Evolutionary conservation across 1,139 yeast species (phyloP).

Genomic region (Yamadazyma jaroonii): DNA sequence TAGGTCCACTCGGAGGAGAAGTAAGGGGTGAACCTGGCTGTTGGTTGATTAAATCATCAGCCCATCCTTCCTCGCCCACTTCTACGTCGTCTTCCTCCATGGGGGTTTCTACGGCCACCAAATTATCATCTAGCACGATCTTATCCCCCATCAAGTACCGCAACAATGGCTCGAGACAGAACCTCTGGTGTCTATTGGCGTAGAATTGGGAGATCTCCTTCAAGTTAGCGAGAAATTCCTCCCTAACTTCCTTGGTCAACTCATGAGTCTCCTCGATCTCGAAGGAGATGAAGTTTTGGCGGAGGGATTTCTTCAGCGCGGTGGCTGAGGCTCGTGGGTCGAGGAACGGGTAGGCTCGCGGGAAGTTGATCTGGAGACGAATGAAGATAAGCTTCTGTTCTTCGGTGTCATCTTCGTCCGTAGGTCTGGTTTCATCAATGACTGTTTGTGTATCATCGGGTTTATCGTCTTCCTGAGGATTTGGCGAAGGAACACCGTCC

Average conservation of each 20-base stretch:
- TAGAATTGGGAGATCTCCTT: conserved; percentile 56
- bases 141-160: conserved; percentile 81
- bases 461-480: conserved; percentile 1
- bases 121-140: conserved; percentile 46
- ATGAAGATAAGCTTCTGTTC: conserved; percentile 66
- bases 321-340: conserved; percentile 39
- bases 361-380: conserved; percentile 66
- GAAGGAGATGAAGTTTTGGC: conserved; percentile 38
- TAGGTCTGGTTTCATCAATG: too few species aligned
- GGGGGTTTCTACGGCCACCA: conserved; percentile 25
- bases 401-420: conserved; percentile 7
- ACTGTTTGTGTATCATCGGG: too few species aligned
- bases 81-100: conserved; percentile 25
- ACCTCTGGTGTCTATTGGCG: conserved; percentile 52
- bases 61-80: conserved; percentile 45
- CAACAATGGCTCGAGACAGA: conserved; percentile 79
- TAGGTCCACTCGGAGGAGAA: conserved; percentile 1
- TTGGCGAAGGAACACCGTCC: neutral
- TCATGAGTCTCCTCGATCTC: conserved; percentile 78
- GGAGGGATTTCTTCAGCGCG: conserved; percentile 21
- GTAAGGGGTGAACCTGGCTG: conserved; percentile 21
- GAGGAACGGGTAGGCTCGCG: conserved; percentile 64
- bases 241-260: conserved; percentile 43
- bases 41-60: conserved; percentile 41
- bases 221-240: conserved; percentile 50